A percentile compares a stretch with the other conserved stretches of the same genome.
phyloP scores from a whole-genome alignment of 352 stramenopile genomes.

The Globisporangium solare region DNA sequence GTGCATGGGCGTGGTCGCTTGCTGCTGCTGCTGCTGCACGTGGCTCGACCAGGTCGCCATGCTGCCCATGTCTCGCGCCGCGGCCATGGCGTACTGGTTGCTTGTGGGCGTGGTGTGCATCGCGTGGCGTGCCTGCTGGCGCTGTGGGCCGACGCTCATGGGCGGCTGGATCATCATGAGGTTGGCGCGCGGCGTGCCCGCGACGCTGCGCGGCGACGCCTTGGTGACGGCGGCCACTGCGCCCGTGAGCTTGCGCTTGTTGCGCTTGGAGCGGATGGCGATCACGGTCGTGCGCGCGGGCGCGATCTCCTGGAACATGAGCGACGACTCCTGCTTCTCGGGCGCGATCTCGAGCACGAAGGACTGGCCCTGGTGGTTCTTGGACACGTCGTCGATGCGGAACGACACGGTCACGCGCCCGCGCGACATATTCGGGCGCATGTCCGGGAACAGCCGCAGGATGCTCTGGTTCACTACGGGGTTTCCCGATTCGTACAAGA shows the following conservation, averaged over 20 bases:
- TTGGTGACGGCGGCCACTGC: slow-evolving; percentile 18
- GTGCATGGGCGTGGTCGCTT: slow-evolving; percentile 8
- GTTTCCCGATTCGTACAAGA: slow-evolving; percentile 85
- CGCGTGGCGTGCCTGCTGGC: slow-evolving; percentile 2
- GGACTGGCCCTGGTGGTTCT: slow-evolving; percentile 96
- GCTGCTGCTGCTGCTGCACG: slow-evolving; percentile 9
- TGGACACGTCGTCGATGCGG: slow-evolving; percentile 95
- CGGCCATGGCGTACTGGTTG: slow-evolving; percentile 15
- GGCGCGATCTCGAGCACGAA: slow-evolving; percentile 90
- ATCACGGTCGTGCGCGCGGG: slow-evolving; percentile 85
- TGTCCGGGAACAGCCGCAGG: slow-evolving; percentile 83
- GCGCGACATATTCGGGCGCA: slow-evolving; percentile 82
- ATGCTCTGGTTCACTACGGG: slow-evolving; percentile 90
- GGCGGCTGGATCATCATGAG: slow-evolving; percentile 26
- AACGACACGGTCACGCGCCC: slow-evolving; percentile 88
- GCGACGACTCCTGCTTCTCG: slow-evolving; percentile 75
- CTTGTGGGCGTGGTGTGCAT: slow-evolving; percentile 15
- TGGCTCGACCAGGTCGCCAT: slow-evolving; percentile 15
- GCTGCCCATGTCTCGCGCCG: slow-evolving; percentile 6
- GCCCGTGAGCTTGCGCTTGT: slow-evolving; percentile 80
- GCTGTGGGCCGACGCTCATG: slow-evolving; percentile 12
- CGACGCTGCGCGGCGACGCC: slow-evolving; percentile 35
- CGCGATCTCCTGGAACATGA: slow-evolving; percentile 89
- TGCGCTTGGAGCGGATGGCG: slow-evolving; percentile 93
- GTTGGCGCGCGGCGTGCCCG: slow-evolving; percentile 28